A percentile compares a stretch with the other conserved stretches of the same genome.
These are phyloP conservation scores for Plantago major DNA, from an alignment of 257 asterid genomes.

Conservation along the genomic window DNA sequence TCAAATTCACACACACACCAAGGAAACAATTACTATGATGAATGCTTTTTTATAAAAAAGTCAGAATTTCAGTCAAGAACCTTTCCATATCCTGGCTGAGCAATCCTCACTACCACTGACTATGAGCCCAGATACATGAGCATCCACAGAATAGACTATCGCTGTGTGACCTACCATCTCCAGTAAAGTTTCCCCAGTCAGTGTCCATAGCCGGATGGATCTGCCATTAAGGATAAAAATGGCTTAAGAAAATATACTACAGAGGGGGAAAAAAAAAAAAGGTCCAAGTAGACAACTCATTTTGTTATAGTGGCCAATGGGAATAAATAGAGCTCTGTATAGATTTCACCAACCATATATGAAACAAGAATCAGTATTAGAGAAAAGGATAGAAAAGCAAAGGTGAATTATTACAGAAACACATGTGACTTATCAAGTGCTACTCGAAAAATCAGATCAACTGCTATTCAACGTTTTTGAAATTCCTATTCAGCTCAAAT, in stretches of 20 bases:
- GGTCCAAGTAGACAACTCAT: background rate
- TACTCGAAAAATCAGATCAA: too few species aligned
- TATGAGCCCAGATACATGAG: constrained; percentile 85
- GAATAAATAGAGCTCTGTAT: too few species aligned
- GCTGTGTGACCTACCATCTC: constrained; percentile 98
- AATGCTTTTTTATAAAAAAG: background rate
- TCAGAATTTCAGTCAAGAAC: constrained; percentile 22
- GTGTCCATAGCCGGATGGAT: constrained; percentile 81
- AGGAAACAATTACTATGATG: background rate
- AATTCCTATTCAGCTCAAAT: too few species aligned
- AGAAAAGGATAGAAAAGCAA: too few species aligned
- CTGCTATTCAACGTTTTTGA: too few species aligned
- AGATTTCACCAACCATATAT: too few species aligned
- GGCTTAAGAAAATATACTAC: constrained; percentile 4
- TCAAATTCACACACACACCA: background rate
- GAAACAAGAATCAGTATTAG: too few species aligned
- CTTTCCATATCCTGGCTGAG: constrained; percentile 95
- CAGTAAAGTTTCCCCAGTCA: constrained; percentile 73
- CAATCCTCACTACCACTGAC: constrained; percentile 96
- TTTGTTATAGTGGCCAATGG: too few species aligned
- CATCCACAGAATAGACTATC: constrained; percentile 88
- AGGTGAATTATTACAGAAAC: too few species aligned
- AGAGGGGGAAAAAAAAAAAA: constrained; percentile 2
- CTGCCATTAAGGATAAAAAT: constrained; percentile 46
- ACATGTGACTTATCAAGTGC: too few species aligned